A percentile compares a stretch with the other conserved stretches of the same genome.
These are phyloP conservation scores for Vanilla planifolia DNA, from an alignment of 106 monocot genomes.

Conservation along the genomic window DNA sequence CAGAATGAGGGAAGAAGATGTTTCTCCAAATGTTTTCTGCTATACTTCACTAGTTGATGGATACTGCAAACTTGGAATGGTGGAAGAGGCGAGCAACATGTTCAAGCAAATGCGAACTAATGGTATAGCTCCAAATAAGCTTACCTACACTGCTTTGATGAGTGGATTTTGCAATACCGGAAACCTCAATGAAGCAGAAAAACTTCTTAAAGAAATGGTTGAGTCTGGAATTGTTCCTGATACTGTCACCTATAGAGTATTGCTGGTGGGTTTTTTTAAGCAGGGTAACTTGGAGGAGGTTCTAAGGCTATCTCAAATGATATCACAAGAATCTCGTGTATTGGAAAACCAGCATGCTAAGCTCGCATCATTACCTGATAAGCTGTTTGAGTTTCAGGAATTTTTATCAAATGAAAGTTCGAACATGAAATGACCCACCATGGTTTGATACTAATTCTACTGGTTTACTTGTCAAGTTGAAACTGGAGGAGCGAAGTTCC, in stretches of 20 bases:
- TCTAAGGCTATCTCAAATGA: slow-evolving; percentile 35
- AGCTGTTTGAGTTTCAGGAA: slow-evolving; percentile 1
- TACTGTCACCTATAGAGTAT: slow-evolving; percentile 50
- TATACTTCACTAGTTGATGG: slow-evolving; percentile 77
- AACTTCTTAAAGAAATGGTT: slow-evolving; percentile 67
- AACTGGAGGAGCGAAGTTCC: not conserved
- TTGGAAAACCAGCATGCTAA: slow-evolving; percentile 29
- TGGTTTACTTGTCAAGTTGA: not conserved
- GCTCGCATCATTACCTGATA: not conserved
- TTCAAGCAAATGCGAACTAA: slow-evolving; percentile 50
- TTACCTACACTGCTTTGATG: slow-evolving; percentile 84
- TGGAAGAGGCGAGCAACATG: slow-evolving; percentile 44
- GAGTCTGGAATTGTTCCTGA: slow-evolving; percentile 51
- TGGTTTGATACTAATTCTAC: not conserved
- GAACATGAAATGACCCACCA: not conserved
- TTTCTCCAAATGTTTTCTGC: slow-evolving; percentile 60
- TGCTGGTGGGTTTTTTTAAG: slow-evolving; percentile 59
- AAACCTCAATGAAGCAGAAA: slow-evolving; percentile 36
- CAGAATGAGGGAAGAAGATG: slow-evolving; percentile 35
- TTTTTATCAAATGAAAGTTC: not conserved
- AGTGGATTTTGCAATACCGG: slow-evolving; percentile 51
- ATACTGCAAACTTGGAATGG: slow-evolving; percentile 61
- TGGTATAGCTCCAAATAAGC: slow-evolving; percentile 65
- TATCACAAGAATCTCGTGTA: slow-evolving; percentile 27
- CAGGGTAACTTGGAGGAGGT: slow-evolving; percentile 50